Percentiles rank a stretch among this genome's conserved stretches.
These are phyloP conservation scores for Trichaptum fuscoviolaceum DNA, from an alignment of 768 basidiomycete genomes.

Conservation along the genomic window DNA sequence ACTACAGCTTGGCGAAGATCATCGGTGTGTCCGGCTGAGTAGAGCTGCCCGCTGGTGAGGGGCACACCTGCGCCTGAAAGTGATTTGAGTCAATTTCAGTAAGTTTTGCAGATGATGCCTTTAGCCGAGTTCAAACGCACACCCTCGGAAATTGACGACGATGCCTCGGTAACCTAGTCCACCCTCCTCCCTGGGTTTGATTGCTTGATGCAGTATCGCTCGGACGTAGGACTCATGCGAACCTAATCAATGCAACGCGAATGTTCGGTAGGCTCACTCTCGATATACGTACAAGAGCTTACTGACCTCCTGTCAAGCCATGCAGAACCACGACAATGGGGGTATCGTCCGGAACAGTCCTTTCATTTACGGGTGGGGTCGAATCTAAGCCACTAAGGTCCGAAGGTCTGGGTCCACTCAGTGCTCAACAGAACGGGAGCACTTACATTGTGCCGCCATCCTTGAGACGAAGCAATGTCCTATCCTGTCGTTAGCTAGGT, in stretches of 20 bases:
- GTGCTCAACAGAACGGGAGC: not conserved
- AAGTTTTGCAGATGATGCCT: conserved; percentile 9
- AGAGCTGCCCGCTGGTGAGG: conserved; percentile 76
- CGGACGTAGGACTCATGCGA: conserved; percentile 90
- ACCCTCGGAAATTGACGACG: conserved; percentile 91
- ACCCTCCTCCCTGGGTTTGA: conserved; percentile 64
- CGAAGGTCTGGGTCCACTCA: not conserved
- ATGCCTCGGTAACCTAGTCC: conserved; percentile 88
- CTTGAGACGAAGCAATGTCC: conserved; percentile 11
- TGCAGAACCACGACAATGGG: conserved; percentile 40
- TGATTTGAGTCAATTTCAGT: not conserved
- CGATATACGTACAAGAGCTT: conserved; percentile 1
- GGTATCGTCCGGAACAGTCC: conserved; percentile 29
- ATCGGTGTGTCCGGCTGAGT: conserved; percentile 85
- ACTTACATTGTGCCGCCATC: conserved; percentile 16
- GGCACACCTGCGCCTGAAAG: conserved; percentile 75
- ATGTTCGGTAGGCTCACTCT: not conserved
- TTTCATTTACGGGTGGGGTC: conserved; percentile 15
- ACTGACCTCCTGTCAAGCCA: conserved; percentile 40
- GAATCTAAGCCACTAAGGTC: conserved; percentile 12
- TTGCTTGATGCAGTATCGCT: conserved; percentile 70
- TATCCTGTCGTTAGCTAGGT: not conserved
- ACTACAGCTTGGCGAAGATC: conserved; percentile 80
- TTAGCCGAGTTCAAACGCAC: conserved; percentile 38
- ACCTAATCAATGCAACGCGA: conserved; percentile 35